Conservation (phyloP, 2,329 filamentous ascomycete species). For the Penicillium hesseltinei region DNA sequence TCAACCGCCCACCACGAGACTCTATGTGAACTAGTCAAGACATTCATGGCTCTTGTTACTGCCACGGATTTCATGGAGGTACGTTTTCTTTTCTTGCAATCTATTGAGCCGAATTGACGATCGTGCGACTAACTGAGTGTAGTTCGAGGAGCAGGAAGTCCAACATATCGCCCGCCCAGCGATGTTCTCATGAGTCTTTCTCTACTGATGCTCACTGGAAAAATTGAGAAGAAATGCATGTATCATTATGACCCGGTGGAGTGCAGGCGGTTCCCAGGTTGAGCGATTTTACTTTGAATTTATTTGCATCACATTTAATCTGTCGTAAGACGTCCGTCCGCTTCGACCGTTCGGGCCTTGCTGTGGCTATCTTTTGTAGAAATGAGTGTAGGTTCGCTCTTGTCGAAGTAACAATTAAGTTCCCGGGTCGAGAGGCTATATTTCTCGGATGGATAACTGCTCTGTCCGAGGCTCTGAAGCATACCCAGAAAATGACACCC, state of each 20-base stretch:
- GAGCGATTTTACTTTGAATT: conserved; percentile 20
- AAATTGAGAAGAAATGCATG: conserved; percentile 12
- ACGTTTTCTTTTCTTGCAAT: conserved; percentile 35
- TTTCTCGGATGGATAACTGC: background rate
- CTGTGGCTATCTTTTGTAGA: background rate
- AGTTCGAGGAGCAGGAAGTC: conserved; percentile 46
- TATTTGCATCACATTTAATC: conserved; percentile 8
- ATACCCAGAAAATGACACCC: background rate
- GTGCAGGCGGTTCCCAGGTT: conserved; percentile 15
- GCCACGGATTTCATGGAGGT: conserved; percentile 86
- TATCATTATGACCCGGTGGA: conserved; percentile 21
- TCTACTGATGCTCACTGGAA: background rate
- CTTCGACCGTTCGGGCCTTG: background rate
- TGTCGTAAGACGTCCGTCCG: background rate
- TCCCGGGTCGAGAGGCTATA: background rate
- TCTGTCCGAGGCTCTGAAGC: background rate
- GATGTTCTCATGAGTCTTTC: conserved; percentile 33
- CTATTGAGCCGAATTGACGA: background rate
- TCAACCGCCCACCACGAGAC: conserved; percentile 56
- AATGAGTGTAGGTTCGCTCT: background rate
- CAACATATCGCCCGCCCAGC: conserved; percentile 29
- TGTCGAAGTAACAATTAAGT: background rate
- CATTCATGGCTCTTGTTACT: conserved; percentile 77
- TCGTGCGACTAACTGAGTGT: conserved; percentile 15
- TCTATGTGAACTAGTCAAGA: conserved; percentile 76